phyloP scores from a whole-genome alignment of 768 basidiomycete species.

The Naganishia antarctica region DNA sequence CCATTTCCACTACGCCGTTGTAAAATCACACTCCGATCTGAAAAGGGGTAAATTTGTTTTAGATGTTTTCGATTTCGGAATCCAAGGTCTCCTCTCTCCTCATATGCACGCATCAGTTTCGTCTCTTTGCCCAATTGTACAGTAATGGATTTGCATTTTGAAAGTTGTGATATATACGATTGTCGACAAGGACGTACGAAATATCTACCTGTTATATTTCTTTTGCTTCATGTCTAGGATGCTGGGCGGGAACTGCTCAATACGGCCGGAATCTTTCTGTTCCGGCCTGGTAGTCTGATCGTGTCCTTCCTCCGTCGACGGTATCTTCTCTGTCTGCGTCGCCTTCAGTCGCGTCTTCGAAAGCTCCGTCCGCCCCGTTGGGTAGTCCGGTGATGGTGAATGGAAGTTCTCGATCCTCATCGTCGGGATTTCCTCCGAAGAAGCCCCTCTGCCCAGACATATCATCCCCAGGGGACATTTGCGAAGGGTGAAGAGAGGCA shows the following conservation, averaged over 20 bases:
- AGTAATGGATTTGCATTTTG: no score
- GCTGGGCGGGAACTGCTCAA: background rate
- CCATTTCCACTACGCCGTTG: background rate
- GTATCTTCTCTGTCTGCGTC: background rate
- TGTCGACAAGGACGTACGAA: no score
- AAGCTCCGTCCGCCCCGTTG: conserved; percentile 10
- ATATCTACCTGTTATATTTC: no score
- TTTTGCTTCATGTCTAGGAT: no score
- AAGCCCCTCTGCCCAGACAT: background rate
- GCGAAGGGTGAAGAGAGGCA: conserved; percentile 10
- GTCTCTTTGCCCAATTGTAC: no score
- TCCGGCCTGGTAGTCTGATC: conserved; percentile 17
- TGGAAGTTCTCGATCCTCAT: conserved; percentile 16
- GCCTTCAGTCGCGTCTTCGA: background rate
- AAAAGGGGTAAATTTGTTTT: no score
- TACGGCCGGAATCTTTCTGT: conserved; percentile 13
- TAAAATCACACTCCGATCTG: no score
- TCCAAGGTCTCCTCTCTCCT: no score
- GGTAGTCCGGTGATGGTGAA: conserved; percentile 19
- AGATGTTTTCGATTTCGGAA: no score
- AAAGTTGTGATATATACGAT: no score
- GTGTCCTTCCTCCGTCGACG: conserved; percentile 9
- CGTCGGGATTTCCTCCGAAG: conserved; percentile 18
- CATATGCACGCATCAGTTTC: no score
- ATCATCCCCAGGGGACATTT: conserved; percentile 5